A percentile compares a stretch with the other conserved stretches of the same genome.
Conservation (phyloP, 192 early-diverging fungal genomes). For the Spizellomyces sp. region DNA sequence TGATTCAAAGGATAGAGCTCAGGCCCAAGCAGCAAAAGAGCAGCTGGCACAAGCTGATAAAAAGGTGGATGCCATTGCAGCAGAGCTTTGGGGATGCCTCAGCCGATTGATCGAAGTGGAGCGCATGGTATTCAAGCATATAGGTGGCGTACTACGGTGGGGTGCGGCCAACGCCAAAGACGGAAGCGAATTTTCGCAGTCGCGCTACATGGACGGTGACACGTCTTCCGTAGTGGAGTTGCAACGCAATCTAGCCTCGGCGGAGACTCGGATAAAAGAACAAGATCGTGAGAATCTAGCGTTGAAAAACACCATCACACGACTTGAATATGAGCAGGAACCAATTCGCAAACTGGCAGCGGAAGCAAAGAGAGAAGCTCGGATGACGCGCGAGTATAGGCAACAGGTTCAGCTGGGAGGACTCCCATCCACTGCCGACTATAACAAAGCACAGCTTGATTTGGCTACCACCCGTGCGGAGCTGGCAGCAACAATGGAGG, state of each 20-base stretch:
- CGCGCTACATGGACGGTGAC: not conserved
- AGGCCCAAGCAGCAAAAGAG: slow-evolving; percentile 29
- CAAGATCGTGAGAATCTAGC: slow-evolving; percentile 40
- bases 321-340: slow-evolving; percentile 40
- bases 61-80: slow-evolving; percentile 46
- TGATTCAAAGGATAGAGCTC: slow-evolving; percentile 19
- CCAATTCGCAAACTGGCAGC: slow-evolving; percentile 16
- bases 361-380: slow-evolving; percentile 18
- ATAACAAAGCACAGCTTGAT: slow-evolving; percentile 45
- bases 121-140: slow-evolving; percentile 47
- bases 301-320: slow-evolving; percentile 39
- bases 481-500: slow-evolving; percentile 23
- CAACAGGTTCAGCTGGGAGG: not conserved
- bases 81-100: slow-evolving; percentile 36
- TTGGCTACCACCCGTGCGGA: slow-evolving; percentile 42
- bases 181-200: too few relatives aligned
- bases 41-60: slow-evolving; percentile 37
- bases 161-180: not conserved
- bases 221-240: slow-evolving; percentile 24
- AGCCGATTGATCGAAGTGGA: slow-evolving; percentile 44
- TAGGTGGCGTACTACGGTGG: slow-evolving; percentile 33
- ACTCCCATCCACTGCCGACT: slow-evolving; percentile 6
- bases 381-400: slow-evolving; percentile 15
- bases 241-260: not conserved
- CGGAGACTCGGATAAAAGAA: slow-evolving; percentile 46